These are phyloP conservation scores for Cyclocybe aegerita DNA, from an alignment of 768 basidiomycete species.

Conservation along the genomic window DNA sequence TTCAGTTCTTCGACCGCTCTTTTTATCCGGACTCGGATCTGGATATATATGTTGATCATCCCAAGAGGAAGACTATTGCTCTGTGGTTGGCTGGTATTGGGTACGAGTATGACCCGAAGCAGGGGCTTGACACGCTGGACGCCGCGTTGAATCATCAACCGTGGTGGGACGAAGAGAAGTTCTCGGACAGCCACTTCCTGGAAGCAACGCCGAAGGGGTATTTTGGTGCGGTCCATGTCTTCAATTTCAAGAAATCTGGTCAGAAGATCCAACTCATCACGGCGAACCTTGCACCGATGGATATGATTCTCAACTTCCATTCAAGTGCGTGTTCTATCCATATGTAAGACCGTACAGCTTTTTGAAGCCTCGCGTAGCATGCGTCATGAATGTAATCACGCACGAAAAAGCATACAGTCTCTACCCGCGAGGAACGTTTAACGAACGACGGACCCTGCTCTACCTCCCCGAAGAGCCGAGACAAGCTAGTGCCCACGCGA, in stretches of 20 bases:
- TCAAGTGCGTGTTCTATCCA: conserved; percentile 34
- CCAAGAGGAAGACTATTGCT: conserved; percentile 28
- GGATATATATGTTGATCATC: conserved; percentile 45
- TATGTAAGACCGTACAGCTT: no score
- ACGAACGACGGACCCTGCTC: conserved; percentile 10
- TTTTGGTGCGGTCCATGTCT: conserved; percentile 26
- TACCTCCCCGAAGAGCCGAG: not conserved
- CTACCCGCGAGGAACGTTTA: conserved; percentile 41
- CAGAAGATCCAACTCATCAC: conserved; percentile 42
- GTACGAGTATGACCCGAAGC: conserved; percentile 18
- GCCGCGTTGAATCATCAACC: not conserved
- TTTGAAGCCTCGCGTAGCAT: conserved; percentile 19
- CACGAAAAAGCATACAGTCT: conserved; percentile 38
- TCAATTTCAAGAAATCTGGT: conserved; percentile 29
- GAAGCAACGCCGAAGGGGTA: conserved; percentile 13
- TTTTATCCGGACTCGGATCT: conserved; percentile 48
- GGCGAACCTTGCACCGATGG: conserved; percentile 28
- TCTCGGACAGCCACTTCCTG: not conserved
- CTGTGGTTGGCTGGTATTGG: conserved; percentile 28
- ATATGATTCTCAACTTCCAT: conserved; percentile 44
- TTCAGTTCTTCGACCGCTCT: conserved; percentile 49
- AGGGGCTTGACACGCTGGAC: not conserved
- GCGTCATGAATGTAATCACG: conserved; percentile 44
- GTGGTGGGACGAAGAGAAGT: not conserved
- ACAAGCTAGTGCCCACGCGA: conserved; percentile 17